Base-by-base conservation (phyloP, 192 early-diverging fungal genomes). In the Gonapodya prolifera region DNA sequence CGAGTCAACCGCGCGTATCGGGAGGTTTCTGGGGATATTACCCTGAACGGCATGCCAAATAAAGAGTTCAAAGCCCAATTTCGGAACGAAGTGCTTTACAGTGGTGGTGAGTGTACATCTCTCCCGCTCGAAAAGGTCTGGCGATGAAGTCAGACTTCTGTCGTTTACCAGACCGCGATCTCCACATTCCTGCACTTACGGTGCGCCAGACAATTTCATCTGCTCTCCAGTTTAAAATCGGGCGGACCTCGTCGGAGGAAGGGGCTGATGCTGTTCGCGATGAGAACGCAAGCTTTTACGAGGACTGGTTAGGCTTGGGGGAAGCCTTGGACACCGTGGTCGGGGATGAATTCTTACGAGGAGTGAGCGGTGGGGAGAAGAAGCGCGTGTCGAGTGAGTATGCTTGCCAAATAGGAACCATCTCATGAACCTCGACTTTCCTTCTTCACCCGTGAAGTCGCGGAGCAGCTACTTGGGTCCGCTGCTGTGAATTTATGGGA, bases 51-150 rank as follows among this genome's bases (percentile, higher is more conserved):
- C 1, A 84, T 95, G 76, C 83, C 85, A 16, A 80, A 87, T 17
- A 79, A 84, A 17, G 85, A 87, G 69, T 87, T 95, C 76, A 77
- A 78, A 0, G n/a, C n/a, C n/a, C n/a, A n/a, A n/a, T n/a, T n/a
- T n/a, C n/a, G 90, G 77, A 91, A 90, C 70, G 90, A 93, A 76
- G 88, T 95, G 2, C 86, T 87, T 28, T 95, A 94, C 79, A 91
- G 90, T 77, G 86, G 89, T 80, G 94, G 94, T 85, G 90, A 92
- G 80, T 92, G n/a, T 94, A n/a, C n/a, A n/a, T n/a, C n/a, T n/a
- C n/a, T n/a, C n/a, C n/a, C n/a, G n/a, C n/a, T 61, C 45, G 45
- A 61, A 8, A 16, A 16, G 45, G 45, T 61, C n/a, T n/a, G n/a
- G n/a, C n/a, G n/a, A n/a, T n/a, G n/a, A n/a, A n/a, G n/a, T n/a